Conservation (phyloP, 2,329 filamentous ascomycete genomes). For the Aspergillus terreus region DNA sequence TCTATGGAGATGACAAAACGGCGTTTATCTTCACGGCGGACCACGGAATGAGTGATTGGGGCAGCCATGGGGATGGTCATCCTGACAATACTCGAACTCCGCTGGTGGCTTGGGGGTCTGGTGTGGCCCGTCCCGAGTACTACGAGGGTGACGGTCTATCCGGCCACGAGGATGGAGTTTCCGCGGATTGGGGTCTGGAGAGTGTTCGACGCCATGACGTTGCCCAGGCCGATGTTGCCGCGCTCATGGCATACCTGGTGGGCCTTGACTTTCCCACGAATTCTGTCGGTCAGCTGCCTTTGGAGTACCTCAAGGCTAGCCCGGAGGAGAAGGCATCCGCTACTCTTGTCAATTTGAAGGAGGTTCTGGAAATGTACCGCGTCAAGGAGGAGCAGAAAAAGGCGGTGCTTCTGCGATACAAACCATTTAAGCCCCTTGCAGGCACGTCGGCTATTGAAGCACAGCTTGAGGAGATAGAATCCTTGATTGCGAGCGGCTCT, state of each 20-base stretch:
- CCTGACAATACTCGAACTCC: slow-evolving; percentile 96
- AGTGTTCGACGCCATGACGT: slow-evolving; percentile 85
- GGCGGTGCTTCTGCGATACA: slow-evolving; percentile 70
- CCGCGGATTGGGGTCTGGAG: slow-evolving; percentile 80
- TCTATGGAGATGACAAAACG: slow-evolving; percentile 80
- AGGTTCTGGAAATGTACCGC: slow-evolving; percentile 91
- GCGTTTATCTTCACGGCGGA: slow-evolving; percentile 97
- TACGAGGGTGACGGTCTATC: slow-evolving; percentile 56
- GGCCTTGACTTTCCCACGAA: slow-evolving; percentile 92
- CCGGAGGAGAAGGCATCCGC: slow-evolving; percentile 77
- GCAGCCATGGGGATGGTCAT: slow-evolving; percentile 97
- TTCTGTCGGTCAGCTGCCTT: slow-evolving; percentile 86
- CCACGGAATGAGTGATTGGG: slow-evolving; percentile 98
- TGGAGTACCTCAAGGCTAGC: slow-evolving; percentile 72
- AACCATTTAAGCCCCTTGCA: slow-evolving; percentile 68
- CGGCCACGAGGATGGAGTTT: slow-evolving; percentile 85
- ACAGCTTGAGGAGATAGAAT: slow-evolving; percentile 64
- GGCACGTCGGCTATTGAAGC: slow-evolving; percentile 60
- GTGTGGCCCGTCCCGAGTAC: slow-evolving; percentile 70
- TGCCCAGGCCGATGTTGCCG: slow-evolving; percentile 86
- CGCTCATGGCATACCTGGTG: slow-evolving; percentile 88
- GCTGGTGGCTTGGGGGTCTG: slow-evolving; percentile 88
- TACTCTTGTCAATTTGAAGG: slow-evolving; percentile 75
- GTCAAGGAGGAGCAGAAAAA: slow-evolving; percentile 89
- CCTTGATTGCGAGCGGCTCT: slow-evolving; percentile 61